phyloP scores from a whole-genome alignment of 169 alveolate species.

The Hammondia hammondi region DNA sequence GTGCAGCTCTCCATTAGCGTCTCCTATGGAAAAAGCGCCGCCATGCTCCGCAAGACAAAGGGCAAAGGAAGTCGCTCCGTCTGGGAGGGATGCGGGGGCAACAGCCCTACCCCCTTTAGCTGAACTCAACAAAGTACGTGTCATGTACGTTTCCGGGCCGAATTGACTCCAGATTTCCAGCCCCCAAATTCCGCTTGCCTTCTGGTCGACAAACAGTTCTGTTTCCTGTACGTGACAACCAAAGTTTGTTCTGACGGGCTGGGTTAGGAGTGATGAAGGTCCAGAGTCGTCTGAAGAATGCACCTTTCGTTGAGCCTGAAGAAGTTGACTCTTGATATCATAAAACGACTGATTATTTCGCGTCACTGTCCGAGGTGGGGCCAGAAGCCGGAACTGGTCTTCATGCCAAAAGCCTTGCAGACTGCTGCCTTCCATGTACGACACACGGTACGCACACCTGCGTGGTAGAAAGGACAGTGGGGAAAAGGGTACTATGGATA shows the following conservation, averaged over 20 bases:
- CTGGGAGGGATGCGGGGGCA: constrained; percentile 4
- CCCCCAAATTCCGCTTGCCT: constrained; percentile 77
- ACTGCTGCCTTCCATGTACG: constrained; percentile 76
- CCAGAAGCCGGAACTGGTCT: constrained; percentile 68
- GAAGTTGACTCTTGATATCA: constrained; percentile 23
- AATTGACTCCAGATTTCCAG: constrained; percentile 61
- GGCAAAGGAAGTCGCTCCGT: neutral
- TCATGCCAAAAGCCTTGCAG: constrained; percentile 73
- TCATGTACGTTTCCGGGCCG: constrained; percentile 66
- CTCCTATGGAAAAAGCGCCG: constrained; percentile 45
- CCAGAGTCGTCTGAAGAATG: neutral
- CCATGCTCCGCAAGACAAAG: constrained; percentile 32
- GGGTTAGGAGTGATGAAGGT: neutral
- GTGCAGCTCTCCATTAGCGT: constrained; percentile 17
- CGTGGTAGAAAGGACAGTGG: neutral
- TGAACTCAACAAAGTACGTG: constrained; percentile 19
- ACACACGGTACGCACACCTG: constrained; percentile 73
- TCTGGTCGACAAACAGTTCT: constrained; percentile 68
- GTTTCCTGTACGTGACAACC: constrained; percentile 78
- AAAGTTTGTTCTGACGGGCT: constrained; percentile 54
- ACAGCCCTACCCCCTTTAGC: neutral
- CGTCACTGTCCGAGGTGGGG: neutral
- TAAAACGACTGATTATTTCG: neutral
- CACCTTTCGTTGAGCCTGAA: neutral
- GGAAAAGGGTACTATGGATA: neutral